Evolutionary conservation across 495 filamentous ascomycete genomes (phyloP), one percentile per base, ranked within the genome.

Genomic region (Lasiosphaeris hirsuta): DNA sequence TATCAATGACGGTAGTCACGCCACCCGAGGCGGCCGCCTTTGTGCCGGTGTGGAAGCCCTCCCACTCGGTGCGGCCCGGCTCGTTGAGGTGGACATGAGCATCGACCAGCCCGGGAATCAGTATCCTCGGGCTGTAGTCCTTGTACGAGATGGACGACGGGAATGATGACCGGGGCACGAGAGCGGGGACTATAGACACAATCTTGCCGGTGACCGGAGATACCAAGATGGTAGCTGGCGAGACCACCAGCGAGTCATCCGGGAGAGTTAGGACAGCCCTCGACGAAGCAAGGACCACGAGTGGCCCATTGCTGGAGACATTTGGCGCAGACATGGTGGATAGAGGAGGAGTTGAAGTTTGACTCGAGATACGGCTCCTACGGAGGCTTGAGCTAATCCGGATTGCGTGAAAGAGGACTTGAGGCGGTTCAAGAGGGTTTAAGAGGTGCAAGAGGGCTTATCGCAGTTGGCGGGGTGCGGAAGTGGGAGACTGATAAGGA

Each of bases 71-170:
- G 17, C 94, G 82, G 45, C 94, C 94, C 0, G 94, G 94, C 76
- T 98, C 94, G 66, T 98, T 98, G 64, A 98, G 84, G 72, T 98
- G 94, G 35, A 98, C 94, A 70, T 98, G 94, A 13, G 94, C 94
- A 72, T 98, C 94, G 10, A 98, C 94, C 36, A 98, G 78, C 15
- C 94, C 94, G 0, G 94, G 94, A 35, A 98, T 83, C 36, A 98
- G 76, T 15, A 96, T 77, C 72, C 86, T 80, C n/a, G 94, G 92
- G 11, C 88, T 88, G 75, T 95, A 86, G 75, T 98, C 88, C 42
- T 78, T 81, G 65, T 97, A 97, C 7, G 78, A 80, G 13, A 86
- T 85, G 33, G 81, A 84, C 0, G 75, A 67, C 0, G 90, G 87
- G 72, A 98, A 97, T 10, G 84, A 80, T 2, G 82, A 78, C 10